A percentile compares a stretch with the other conserved stretches of the same genome.
Evolutionary conservation across 2,329 filamentous ascomycete genomes (phyloP).

Genomic region (Cercospora janseana): DNA sequence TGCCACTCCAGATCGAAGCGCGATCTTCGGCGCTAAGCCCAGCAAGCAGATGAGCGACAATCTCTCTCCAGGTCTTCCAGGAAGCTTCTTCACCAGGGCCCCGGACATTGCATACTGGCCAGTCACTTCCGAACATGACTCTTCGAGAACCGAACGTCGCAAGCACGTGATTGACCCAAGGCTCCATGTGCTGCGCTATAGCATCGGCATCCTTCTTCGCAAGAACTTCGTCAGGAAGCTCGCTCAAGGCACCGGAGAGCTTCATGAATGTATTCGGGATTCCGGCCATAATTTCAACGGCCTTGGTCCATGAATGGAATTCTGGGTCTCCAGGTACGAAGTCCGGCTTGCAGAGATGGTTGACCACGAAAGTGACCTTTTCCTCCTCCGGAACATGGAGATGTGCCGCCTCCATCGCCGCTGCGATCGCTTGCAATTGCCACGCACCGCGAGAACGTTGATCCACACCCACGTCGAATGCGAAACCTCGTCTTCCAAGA

Average conservation of each 20-base stretch:
- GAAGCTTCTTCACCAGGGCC: conserved; percentile 56
- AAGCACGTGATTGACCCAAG: conserved; percentile 72
- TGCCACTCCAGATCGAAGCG: conserved; percentile 68
- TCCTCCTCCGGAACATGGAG: conserved; percentile 58
- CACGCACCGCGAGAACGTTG: conserved; percentile 70
- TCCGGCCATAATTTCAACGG: conserved; percentile 66
- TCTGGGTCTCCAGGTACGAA: conserved; percentile 45
- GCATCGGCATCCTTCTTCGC: conserved; percentile 44
- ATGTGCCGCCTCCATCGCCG: conserved; percentile 53
- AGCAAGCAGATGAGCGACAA: conserved; percentile 63
- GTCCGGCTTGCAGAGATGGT: conserved; percentile 88
- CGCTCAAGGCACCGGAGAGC: conserved; percentile 80
- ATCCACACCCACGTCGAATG: conserved; percentile 84
- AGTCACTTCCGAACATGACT: conserved; percentile 90
- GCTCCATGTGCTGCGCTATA: conserved; percentile 62
- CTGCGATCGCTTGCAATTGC: conserved; percentile 46
- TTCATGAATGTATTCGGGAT: conserved; percentile 77
- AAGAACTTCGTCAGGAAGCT: conserved; percentile 59
- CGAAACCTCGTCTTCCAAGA: conserved; percentile 58
- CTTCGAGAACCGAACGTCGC: conserved; percentile 68
- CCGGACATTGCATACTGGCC: conserved; percentile 82
- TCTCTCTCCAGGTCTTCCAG: conserved; percentile 72
- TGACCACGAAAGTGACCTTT: conserved; percentile 67
- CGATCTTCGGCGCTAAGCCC: conserved; percentile 60
- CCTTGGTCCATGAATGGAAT: conserved; percentile 67